Base-by-base conservation (phyloP, 495 filamentous ascomycete species). In the Evernia prunastri region DNA sequence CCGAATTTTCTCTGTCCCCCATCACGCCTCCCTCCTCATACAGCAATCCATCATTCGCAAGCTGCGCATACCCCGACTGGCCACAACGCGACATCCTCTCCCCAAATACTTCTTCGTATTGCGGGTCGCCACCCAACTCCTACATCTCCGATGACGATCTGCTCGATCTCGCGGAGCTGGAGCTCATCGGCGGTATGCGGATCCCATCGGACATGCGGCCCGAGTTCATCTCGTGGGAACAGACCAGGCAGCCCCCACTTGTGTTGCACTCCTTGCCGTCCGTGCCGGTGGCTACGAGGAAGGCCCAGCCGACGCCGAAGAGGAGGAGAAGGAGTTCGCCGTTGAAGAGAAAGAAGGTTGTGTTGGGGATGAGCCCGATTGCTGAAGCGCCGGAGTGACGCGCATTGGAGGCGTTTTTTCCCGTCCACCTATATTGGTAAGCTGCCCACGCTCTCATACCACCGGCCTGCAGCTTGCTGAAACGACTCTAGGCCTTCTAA, bases 81-180 rank as follows among this genome's bases (percentile, higher is more conserved):
- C 69, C 69, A 33, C 47, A 66, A 42, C 58, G 65, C n/a, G 60
- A 67, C 23, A 66, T 64, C 35, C 68, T 71, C 15, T 67, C 69
- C 9, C 37, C 61, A 10, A 59, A 39, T 9, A 27, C 15, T 23
- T 49, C 67, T 7, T 67, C 69, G 42, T 60, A 53, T 23, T 65
- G 64, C 18, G 61, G 65, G 39, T 51, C 57, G 37, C 62, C 40
- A 23, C 56, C 66, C 36, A 69, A 54, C 58, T 69, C 65, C 45
- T 63, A 69, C 60, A 71, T 71, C 63, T 53, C 65, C 37, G 69
- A 71, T 43, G 69, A 71, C 20, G 69, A 71, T 25, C 66, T 71
- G 36, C 54, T 66, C 5, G 69, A 68, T 53, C 63, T 69, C 23
- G 65, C 57, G 43, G 35, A 64, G 27, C 40, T 67, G 23, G 49